Conservation (phyloP, 2,329 filamentous ascomycete species). For the Fusarium incarnatum region DNA sequence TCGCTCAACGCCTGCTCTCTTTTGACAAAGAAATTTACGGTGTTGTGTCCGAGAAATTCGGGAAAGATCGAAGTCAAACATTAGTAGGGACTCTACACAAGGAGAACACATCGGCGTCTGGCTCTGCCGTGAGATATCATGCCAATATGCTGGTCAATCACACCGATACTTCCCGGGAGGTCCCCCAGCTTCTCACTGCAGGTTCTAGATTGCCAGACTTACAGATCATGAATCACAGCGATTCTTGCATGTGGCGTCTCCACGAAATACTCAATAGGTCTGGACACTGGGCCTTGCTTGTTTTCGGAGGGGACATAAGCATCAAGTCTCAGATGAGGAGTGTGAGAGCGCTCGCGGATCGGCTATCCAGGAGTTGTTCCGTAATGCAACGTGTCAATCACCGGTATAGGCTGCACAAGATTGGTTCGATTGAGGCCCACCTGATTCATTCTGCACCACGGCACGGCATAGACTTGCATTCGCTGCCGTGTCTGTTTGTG, state of each 20-base stretch:
- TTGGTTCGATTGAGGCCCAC: background rate
- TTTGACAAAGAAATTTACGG: background rate
- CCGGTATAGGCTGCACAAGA: background rate
- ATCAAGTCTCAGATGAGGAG: background rate
- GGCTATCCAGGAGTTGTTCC: background rate
- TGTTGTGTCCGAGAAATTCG: background rate
- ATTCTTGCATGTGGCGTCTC: background rate
- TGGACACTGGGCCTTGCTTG: background rate
- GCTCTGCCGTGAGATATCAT: background rate
- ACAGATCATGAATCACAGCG: background rate
- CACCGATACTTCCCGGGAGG: background rate
- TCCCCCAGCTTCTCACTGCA: background rate
- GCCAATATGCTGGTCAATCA: background rate
- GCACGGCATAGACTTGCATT: background rate
- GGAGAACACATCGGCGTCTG: background rate
- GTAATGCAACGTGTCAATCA: background rate
- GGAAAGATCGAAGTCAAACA: background rate
- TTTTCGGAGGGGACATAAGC: background rate
- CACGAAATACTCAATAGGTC: background rate
- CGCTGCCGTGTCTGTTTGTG: background rate
- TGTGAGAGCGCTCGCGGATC: background rate
- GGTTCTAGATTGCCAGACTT: background rate
- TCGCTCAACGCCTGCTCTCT: background rate
- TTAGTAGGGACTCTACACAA: background rate
- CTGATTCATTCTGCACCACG: background rate